Percentiles rank a stretch among this genome's conserved stretches.
phyloP scores from a whole-genome alignment of 1,284 basidiomycete genomes.

The Termitomyces sp. region DNA sequence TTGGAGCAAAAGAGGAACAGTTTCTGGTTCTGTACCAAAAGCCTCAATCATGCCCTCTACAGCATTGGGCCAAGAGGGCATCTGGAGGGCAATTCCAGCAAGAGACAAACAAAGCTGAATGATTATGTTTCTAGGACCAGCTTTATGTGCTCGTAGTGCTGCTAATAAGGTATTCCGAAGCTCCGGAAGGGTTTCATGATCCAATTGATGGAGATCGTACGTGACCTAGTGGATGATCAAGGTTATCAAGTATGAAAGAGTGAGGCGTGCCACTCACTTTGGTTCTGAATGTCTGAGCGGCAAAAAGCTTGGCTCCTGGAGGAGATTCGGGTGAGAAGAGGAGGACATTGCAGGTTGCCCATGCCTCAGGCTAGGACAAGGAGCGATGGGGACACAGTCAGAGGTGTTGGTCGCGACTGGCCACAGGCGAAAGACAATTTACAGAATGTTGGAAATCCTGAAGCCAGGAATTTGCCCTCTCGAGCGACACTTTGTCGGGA shows the following conservation, averaged over 20 bases:
- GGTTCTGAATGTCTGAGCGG: conserved; percentile 92
- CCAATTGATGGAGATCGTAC: conserved; percentile 92
- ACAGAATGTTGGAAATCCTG: conserved; percentile 97
- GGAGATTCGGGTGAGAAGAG: conserved; percentile 80
- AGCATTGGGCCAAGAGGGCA: conserved; percentile 83
- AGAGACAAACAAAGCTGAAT: conserved; percentile 89
- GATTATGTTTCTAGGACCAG: conserved; percentile 82
- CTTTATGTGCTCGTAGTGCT: conserved; percentile 65
- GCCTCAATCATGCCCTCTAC: conserved; percentile 81
- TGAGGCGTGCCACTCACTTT: conserved; percentile 60
- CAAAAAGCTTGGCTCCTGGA: conserved; percentile 84
- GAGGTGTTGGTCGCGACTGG: conserved; percentile 54
- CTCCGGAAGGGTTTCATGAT: conserved; percentile 63
- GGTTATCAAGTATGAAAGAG: conserved; percentile 14
- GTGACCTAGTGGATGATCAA: conserved; percentile 64
- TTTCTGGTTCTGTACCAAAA: conserved; percentile 81
- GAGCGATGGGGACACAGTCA: conserved; percentile 49
- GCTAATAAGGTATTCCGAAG: conserved; percentile 85
- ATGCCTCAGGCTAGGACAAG: conserved; percentile 85
- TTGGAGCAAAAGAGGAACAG: conserved; percentile 82
- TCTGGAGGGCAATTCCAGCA: conserved; percentile 88
- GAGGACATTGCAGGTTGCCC: conserved; percentile 91
- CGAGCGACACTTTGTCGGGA: conserved; percentile 80
- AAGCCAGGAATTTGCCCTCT: conserved; percentile 86
- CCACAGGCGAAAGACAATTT: conserved; percentile 71